Base-by-base conservation (phyloP, 768 basidiomycete species). In the Strobilomyces dryophilus region DNA sequence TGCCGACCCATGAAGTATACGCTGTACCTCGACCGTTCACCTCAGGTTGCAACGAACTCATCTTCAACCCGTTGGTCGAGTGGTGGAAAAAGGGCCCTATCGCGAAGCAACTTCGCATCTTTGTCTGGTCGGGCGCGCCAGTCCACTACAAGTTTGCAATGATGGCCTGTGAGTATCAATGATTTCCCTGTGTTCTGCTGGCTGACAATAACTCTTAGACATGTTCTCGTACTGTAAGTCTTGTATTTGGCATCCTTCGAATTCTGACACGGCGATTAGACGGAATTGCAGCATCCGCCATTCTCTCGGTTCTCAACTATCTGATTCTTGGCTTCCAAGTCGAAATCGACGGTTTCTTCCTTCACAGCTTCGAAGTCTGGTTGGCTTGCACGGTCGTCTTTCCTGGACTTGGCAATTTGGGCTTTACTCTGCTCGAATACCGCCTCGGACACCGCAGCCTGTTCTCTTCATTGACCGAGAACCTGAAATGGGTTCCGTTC, bases 41-140 rank as follows among this genome's bases (percentile, higher is more conserved):
- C 12, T 34, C 11, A 67, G 64, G 64, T 4, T 66, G 64, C 26
- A 67, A 66, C 37, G 64, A 89, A 66, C 81, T 95, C 44, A 83
- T 94, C 58, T 95, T 95, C 78, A 84, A 93, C 61, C 94, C 93
- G 0, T 62, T 94, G 60, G 76, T 82, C 47, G 65, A 82, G 20
- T 95, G 92, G 92, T 86, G 83, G 80, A 73, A 71, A 52, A 70
- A 79, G 52, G 92, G 92, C 2, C 92, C 92, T 0, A 85, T 97
- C 69, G 92, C 82, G 36, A 85, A 85, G 61, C 87, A 91, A 66
- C 76, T 92, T 8, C 84, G 83, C 36, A 77, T 74, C 37, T 92
- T 92, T 73, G 61, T 89, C 20, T 91, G 89, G 89, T 87, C 84
- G 0, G 62, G 61, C 32, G 87, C 87, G 0, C 88, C 89, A 3